phyloP scores from a whole-genome alignment of 2,329 filamentous ascomycete species.

The Fonsecaea pedrosoi region DNA sequence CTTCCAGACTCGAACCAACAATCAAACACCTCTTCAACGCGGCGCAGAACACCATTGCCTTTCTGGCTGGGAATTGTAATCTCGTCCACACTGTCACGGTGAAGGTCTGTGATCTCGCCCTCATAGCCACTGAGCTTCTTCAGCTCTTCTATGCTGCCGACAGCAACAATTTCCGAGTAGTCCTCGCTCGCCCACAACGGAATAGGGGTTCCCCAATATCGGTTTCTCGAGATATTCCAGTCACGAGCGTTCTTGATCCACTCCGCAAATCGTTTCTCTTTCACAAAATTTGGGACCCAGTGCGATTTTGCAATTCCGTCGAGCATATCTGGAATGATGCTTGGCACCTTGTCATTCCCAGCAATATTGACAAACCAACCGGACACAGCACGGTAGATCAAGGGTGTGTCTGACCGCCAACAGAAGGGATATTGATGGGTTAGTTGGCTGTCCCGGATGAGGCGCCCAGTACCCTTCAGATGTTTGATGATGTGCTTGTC shows the following conservation, averaged over 20 bases:
- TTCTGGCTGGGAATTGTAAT: slow-evolving; percentile 86
- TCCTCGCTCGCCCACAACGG: slow-evolving; percentile 88
- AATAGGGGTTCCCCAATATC: slow-evolving; percentile 89
- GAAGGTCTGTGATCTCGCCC: slow-evolving; percentile 78
- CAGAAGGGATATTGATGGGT: slow-evolving; percentile 88
- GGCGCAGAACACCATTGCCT: slow-evolving; percentile 77
- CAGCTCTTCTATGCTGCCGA: slow-evolving; percentile 80
- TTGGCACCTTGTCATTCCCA: slow-evolving; percentile 48
- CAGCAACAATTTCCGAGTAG: slow-evolving; percentile 77
- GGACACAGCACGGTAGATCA: slow-evolving; percentile 87
- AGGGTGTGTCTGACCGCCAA: slow-evolving; percentile 82
- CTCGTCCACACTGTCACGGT: slow-evolving; percentile 84
- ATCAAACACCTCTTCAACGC: slow-evolving; percentile 85
- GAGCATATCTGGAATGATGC: slow-evolving; percentile 78
- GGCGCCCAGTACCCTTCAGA: slow-evolving; percentile 73
- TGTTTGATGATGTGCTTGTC: slow-evolving; percentile 89
- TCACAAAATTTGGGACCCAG: slow-evolving; percentile 85
- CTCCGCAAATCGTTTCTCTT: slow-evolving; percentile 82
- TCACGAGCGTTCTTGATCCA: slow-evolving; percentile 86
- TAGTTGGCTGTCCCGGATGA: slow-evolving; percentile 79
- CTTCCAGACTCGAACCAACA: slow-evolving; percentile 93
- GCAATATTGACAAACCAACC: slow-evolving; percentile 90
- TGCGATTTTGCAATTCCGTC: slow-evolving; percentile 81
- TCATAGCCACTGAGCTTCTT: slow-evolving; percentile 78
- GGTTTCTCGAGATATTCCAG: slow-evolving; percentile 88